Base-by-base conservation (phyloP, 306 rosid genomes). In the Quercus aquifolioides region DNA sequence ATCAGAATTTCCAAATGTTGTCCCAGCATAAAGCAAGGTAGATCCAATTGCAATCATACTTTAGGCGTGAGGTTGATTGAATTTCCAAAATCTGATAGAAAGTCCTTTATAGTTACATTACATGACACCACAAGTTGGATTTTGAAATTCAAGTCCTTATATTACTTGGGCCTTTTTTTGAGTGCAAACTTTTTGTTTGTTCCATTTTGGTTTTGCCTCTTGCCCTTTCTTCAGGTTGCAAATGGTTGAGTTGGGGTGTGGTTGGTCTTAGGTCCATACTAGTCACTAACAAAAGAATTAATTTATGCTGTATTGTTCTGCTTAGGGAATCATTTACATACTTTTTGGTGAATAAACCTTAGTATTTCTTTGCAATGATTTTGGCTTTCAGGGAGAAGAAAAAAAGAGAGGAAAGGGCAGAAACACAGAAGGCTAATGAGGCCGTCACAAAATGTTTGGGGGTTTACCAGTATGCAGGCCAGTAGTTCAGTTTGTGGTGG, bases 371-470 rank as follows among this genome's bases (percentile, higher is more conserved):
- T 78, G 76, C 65, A 28, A 59, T 80, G 28, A 84, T 49, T 78
- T 41, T 78, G 84, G 81, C 76, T 79, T 82, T 71, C 92, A 96
- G 99, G 90, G 99, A 96, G 91, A 96, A 96, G 92, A 91, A 91
- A 84, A 96, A 96, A 82, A 86, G 87, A 82, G 96, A 88, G 87
- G 98, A 96, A 89, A 89, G 98, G 86, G 14, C 69, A 38, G 97
- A 85, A 84, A 82, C 92, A 41, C 94, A 85, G 63, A 88, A 84
- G 86, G 91, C 97, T 54, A 93, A 85, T 55, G 98, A 96, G 80
- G 89, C 98, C 30, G n/a, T 96, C 67, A 76, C 96, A 35, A 89
- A 90, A 83, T 92, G 94, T 74, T 30, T 80, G 86, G 94, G 92
- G 71, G 94, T 88, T 57, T 59, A 79, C 73, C 87, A 86, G 73